Evolutionary conservation across 2,329 filamentous ascomycete species (phyloP).

Genomic region (Zasmidium cellare): DNA sequence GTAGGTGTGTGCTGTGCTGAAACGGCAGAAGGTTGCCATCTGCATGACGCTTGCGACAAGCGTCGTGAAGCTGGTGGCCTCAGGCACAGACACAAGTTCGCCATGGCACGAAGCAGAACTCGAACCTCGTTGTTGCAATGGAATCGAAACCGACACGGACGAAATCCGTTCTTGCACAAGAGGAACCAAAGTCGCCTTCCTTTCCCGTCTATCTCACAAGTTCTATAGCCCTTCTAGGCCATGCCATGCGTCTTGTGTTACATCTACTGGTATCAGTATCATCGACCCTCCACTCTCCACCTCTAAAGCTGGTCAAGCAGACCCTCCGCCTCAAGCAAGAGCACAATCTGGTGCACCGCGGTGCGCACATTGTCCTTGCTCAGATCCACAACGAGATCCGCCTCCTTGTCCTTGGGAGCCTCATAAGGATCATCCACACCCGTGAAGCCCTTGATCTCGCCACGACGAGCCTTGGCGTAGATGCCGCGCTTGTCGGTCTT

Average conservation of each 20-base stretch:
- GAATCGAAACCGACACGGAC: too few species aligned
- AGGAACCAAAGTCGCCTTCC: neutral
- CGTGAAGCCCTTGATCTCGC: conserved; percentile 97
- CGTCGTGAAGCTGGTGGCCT: too few species aligned
- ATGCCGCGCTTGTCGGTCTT: conserved; percentile 92
- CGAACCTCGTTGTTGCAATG: too few species aligned
- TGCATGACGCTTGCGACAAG: too few species aligned
- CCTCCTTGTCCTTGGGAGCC: conserved; percentile 74
- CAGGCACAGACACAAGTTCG: too few species aligned
- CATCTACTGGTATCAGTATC: neutral
- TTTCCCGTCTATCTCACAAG: neutral
- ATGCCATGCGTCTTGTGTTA: neutral
- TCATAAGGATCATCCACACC: conserved; percentile 98
- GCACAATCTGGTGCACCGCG: conserved; percentile 93
- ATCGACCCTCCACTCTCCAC: neutral
- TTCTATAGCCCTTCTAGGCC: neutral
- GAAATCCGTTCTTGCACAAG: too few species aligned
- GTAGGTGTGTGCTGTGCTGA: too few species aligned
- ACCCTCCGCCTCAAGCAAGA: conserved; percentile 86
- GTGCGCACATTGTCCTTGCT: conserved; percentile 86
- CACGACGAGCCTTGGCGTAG: conserved; percentile 78
- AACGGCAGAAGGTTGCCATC: too few species aligned
- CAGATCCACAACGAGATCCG: conserved; percentile 80
- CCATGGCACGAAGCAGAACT: too few species aligned
- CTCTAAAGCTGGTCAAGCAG: conserved; percentile 69